Conservation (phyloP, 2,329 filamentous ascomycete genomes). For the Xylariaceae sp. region DNA sequence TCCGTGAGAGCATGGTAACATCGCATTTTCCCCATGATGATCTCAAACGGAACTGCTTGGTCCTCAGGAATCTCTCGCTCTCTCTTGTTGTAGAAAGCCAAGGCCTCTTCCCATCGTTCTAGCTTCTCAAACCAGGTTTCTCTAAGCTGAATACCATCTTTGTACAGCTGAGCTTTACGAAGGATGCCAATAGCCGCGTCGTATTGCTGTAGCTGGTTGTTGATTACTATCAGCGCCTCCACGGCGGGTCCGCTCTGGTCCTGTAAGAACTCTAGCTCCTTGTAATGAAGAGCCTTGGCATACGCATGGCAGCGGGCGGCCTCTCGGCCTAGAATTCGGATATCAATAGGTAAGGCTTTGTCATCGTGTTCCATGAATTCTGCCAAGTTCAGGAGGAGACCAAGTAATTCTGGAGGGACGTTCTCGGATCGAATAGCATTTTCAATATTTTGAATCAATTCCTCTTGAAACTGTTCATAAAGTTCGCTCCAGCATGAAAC, state of each 20-base stretch:
- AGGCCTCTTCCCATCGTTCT: slow-evolving; percentile 94
- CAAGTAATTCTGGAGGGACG: slow-evolving; percentile 90
- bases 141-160: slow-evolving; percentile 85
- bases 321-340: slow-evolving; percentile 87
- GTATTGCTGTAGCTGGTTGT: slow-evolving; percentile 97
- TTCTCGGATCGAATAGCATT: slow-evolving; percentile 91
- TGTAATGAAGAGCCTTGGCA: slow-evolving; percentile 97
- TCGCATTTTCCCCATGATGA: slow-evolving; percentile 99
- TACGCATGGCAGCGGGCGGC: slow-evolving; percentile 96
- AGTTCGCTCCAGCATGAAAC: slow-evolving; percentile 98
- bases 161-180: slow-evolving; percentile 90
- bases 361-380: slow-evolving; percentile 99
- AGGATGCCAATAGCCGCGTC: slow-evolving; percentile 98
- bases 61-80: slow-evolving; percentile 62
- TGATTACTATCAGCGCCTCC: slow-evolving; percentile 97
- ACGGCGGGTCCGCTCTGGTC: slow-evolving; percentile 95
- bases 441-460: slow-evolving; percentile 92
- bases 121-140: slow-evolving; percentile 99
- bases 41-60: slow-evolving; percentile 67
- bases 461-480: slow-evolving; percentile 94
- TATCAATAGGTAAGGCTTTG: slow-evolving; percentile 95
- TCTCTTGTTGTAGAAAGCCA: slow-evolving; percentile 84
- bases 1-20: slow-evolving; percentile 95
- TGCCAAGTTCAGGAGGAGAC: slow-evolving; percentile 88
- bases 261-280: slow-evolving; percentile 95